Conservation (phyloP, 2,329 filamentous ascomycete genomes). For the Trichoderma cornu-damae region DNA sequence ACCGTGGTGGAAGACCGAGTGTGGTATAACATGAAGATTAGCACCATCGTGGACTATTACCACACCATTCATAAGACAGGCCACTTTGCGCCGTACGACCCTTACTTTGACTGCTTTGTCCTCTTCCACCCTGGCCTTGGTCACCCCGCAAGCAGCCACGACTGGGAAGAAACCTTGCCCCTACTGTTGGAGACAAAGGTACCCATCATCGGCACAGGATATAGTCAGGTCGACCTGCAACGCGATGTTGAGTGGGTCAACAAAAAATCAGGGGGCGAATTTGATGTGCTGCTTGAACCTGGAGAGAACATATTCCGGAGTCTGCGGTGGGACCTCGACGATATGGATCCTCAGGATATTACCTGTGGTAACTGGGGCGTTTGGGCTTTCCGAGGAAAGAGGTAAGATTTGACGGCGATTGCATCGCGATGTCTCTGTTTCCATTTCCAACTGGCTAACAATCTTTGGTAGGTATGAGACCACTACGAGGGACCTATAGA, state of each 20-base stretch:
- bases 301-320: constrained; percentile 94
- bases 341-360: constrained; percentile 87
- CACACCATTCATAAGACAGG: constrained; percentile 90
- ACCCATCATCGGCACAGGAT: constrained; percentile 89
- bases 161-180: constrained; percentile 90
- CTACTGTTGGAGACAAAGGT: constrained; percentile 91
- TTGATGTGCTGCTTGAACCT: constrained; percentile 85
- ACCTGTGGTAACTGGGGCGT: constrained; percentile 96
- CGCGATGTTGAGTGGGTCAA: constrained; percentile 86
- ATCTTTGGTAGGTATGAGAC: constrained; percentile 53
- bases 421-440: constrained; percentile 1
- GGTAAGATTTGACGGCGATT: constrained; percentile 48
- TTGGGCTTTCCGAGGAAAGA: constrained; percentile 96
- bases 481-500: constrained; percentile 45
- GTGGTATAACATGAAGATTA: constrained; percentile 87
- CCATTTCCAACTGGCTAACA: constrained; percentile 31
- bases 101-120: constrained; percentile 97
- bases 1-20: constrained; percentile 91
- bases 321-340: constrained; percentile 93
- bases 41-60: constrained; percentile 96
- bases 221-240: constrained; percentile 92
- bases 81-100: constrained; percentile 90
- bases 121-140: constrained; percentile 95
- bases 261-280: constrained; percentile 80
- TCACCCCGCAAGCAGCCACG: constrained; percentile 85